phyloP scores from a whole-genome alignment of 352 stramenopile genomes.

The Thalassiosira livingstoniorum region DNA sequence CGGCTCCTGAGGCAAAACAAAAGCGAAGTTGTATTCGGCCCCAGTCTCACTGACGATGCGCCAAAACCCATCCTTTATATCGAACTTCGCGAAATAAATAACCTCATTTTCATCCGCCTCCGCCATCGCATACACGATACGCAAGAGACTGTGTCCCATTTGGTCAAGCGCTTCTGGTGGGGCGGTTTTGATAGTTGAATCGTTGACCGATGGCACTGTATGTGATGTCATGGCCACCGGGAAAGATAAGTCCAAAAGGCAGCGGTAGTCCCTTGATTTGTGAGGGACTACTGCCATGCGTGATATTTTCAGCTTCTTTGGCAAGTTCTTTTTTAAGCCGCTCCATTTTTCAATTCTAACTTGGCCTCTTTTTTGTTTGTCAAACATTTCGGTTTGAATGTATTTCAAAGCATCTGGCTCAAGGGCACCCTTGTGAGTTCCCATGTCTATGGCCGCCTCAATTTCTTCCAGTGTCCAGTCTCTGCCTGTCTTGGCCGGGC shows the following conservation, averaged over 20 bases:
- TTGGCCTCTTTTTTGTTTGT: constrained; percentile 3
- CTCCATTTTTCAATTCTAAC: background rate
- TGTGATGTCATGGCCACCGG: background rate
- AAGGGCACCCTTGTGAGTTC: constrained; percentile 5
- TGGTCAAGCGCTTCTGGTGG: constrained; percentile 35
- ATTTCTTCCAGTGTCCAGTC: constrained; percentile 29
- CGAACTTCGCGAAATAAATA: constrained; percentile 23
- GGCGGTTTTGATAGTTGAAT: constrained; percentile 1
- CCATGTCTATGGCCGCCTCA: constrained; percentile 4
- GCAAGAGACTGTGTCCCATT: constrained; percentile 10
- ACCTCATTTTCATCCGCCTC: constrained; percentile 8
- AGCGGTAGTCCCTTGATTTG: constrained; percentile 24
- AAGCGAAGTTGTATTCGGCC: constrained; percentile 32
- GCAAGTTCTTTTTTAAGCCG: constrained; percentile 13
- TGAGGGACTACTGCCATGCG: constrained; percentile 46
- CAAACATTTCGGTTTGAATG: background rate
- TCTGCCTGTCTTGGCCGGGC: constrained; percentile 26
- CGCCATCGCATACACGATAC: constrained; percentile 30
- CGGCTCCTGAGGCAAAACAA: constrained; percentile 1
- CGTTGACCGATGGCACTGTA: constrained; percentile 17
- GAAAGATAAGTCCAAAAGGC: constrained; percentile 44
- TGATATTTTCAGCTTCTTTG: constrained; percentile 39
- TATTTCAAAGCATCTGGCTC: constrained; percentile 5
- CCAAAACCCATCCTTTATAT: constrained; percentile 30
- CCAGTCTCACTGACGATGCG: background rate